Conservation (phyloP, 805 yeast species). For the Hanseniaspora guilliermondii region DNA sequence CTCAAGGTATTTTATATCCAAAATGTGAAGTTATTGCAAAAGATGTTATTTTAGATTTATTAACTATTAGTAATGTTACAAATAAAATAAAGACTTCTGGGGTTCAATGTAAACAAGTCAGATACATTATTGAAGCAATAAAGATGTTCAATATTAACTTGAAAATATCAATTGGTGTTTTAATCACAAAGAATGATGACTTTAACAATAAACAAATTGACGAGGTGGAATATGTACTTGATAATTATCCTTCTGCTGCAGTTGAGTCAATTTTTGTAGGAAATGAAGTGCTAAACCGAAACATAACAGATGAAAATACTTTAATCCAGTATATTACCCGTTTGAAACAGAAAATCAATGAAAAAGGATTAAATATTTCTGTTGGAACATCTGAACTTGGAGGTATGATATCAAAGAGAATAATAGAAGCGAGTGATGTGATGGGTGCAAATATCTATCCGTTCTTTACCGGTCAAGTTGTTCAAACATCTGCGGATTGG, state of each 20-base stretch:
- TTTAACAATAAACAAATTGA: slow-evolving; percentile 37
- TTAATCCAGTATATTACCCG: slow-evolving; percentile 34
- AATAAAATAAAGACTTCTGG: slow-evolving; percentile 47
- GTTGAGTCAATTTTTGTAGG: slow-evolving; percentile 48
- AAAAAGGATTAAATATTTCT: slow-evolving; percentile 31
- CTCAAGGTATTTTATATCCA: slow-evolving; percentile 41
- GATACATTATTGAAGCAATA: slow-evolving; percentile 41
- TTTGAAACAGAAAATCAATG: slow-evolving; percentile 31
- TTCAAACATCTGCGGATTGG: slow-evolving; percentile 41
- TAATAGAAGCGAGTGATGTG: slow-evolving; percentile 39
- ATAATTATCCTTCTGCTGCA: slow-evolving; percentile 32
- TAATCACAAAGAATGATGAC: slow-evolving; percentile 40
- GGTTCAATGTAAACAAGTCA: slow-evolving; percentile 48
- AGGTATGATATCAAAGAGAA: slow-evolving; percentile 30
- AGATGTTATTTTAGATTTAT: slow-evolving; percentile 45
- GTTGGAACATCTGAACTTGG: slow-evolving; percentile 57
- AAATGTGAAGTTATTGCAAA: slow-evolving; percentile 37
- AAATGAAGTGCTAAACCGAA: slow-evolving; percentile 48
- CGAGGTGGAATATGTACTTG: slow-evolving; percentile 33
- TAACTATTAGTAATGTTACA: slow-evolving; percentile 46
- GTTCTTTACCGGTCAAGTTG: slow-evolving; percentile 48
- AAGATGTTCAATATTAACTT: slow-evolving; percentile 38
- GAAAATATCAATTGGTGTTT: slow-evolving; percentile 49
- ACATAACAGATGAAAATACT: slow-evolving; percentile 32
- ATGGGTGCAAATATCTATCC: slow-evolving; percentile 58